These are phyloP conservation scores for Sporopachydermia cereana DNA, from an alignment of 1,139 yeast genomes.

Conservation along the genomic window DNA sequence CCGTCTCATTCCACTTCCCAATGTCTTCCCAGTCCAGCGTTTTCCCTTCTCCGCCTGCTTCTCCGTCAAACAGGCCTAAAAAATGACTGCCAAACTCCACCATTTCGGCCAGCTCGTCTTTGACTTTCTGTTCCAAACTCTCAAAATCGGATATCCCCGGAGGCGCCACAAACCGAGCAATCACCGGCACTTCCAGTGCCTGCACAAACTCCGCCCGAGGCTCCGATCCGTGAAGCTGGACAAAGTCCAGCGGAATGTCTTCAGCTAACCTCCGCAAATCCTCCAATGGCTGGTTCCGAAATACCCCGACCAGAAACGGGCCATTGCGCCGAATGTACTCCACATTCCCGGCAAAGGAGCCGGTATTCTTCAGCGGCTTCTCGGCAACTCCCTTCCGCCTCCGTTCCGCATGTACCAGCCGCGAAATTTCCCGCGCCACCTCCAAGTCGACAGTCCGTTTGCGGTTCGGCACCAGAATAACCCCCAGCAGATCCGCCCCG, in stretches of 20 bases:
- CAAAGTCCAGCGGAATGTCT: slow-evolving; percentile 52
- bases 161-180: slow-evolving; percentile 61
- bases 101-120: slow-evolving; percentile 14
- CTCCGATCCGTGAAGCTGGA: slow-evolving; percentile 87
- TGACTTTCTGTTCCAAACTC: slow-evolving; percentile 17
- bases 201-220: slow-evolving; percentile 41
- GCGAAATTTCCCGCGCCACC: slow-evolving; percentile 44
- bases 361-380: slow-evolving; percentile 8
- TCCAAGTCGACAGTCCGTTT: slow-evolving; percentile 51
- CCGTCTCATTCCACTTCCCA: slow-evolving; percentile 24
- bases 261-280: slow-evolving; percentile 41
- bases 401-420: slow-evolving; percentile 21
- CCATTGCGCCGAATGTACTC: slow-evolving; percentile 35
- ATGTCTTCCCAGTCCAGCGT: slow-evolving; percentile 59
- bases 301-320: slow-evolving; percentile 81
- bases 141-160: slow-evolving; percentile 28
- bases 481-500: slow-evolving; percentile 74
- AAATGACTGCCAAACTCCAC: slow-evolving; percentile 32
- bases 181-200: slow-evolving; percentile 46
- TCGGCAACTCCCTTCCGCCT: slow-evolving; percentile 14
- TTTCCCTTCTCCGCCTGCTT: slow-evolving; percentile 85
- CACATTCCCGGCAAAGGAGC: slow-evolving; percentile 27
- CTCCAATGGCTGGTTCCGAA: slow-evolving; percentile 64
- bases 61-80: slow-evolving; percentile 70
- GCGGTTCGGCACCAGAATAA: slow-evolving; percentile 76